Base-by-base conservation (phyloP, 2,329 filamentous ascomycete genomes). In the Macrophomina phaseolina region DNA sequence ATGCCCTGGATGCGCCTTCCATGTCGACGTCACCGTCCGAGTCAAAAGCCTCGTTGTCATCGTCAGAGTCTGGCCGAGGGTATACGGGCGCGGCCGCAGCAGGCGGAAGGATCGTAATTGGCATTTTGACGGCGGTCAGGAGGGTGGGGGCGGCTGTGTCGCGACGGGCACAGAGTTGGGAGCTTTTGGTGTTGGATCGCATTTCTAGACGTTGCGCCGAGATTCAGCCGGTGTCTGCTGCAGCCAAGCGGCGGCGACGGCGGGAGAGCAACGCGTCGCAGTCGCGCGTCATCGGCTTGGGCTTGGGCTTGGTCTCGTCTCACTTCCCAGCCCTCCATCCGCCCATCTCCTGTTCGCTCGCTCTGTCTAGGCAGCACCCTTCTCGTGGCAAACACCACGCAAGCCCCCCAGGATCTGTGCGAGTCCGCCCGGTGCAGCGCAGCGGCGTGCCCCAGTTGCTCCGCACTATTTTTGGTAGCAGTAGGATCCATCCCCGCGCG, bases 31-130 rank as follows among this genome's bases (percentile, higher is more conserved):
- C 83, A 67, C 78, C 77, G 46, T 86, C 84, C 53, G 81, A 79
- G 69, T 84, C 81, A 71, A 70, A 66, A 48, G 69, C 67, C 28
- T 71, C 71, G 63, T 75, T 72, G 66, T 76, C 75, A 53, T 77
- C 75, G 53, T 79, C 76, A 56, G 72, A 68, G 46, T 65, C 71
- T 36, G 40, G 18, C 11, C 75, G 70, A 36, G 72, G 70, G 67
- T 71, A 68, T 9, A 52, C 55, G 60, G 77, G 70, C 68, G 76
- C 73, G 9, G 78, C 73, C 55, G 80, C 78, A 18, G 81, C 76
- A 8, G 87, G 87, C 6, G 86, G 80, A 38, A 87, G 79, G 70
- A 89, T 89, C 5, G 85, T 85, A 69, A 89, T 85, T 18, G 85
- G 83, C 87, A 89, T 89, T 64, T 75, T 53, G 38, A 18, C 53